Conservation (phyloP, 2,329 filamentous ascomycete genomes). For the Colletotrichum sp. region DNA sequence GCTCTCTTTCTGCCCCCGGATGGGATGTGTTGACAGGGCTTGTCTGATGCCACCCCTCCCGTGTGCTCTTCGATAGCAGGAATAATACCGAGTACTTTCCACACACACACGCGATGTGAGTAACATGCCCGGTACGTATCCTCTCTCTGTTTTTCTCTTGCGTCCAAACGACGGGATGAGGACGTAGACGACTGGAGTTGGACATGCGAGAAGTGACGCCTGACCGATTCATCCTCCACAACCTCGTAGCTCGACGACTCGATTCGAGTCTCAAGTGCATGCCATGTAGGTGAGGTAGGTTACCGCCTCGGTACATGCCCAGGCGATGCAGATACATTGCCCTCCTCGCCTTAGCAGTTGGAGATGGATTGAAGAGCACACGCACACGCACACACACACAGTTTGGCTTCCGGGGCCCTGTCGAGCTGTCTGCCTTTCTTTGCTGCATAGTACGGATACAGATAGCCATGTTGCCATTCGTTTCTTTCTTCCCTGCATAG, state of each 20-base stretch:
- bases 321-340: background rate
- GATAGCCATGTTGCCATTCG: background rate
- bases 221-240: background rate
- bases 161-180: background rate
- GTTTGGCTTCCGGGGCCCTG: background rate
- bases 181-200: background rate
- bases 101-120: background rate
- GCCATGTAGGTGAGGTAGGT: background rate
- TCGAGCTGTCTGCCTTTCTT: background rate
- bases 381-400: background rate
- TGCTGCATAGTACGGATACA: background rate
- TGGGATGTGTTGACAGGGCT: conserved; percentile 11
- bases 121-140: background rate
- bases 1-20: background rate
- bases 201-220: background rate
- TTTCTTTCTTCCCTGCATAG: background rate
- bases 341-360: background rate
- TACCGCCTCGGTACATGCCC: background rate
- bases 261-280: background rate
- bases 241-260: background rate
- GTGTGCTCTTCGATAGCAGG: background rate
- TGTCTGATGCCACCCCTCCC: background rate
- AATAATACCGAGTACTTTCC: background rate
- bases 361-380: background rate
- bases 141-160: background rate